Evolutionary conservation across 352 stramenopile species (phyloP).

Genomic region (Phytophthora colocasiae): DNA sequence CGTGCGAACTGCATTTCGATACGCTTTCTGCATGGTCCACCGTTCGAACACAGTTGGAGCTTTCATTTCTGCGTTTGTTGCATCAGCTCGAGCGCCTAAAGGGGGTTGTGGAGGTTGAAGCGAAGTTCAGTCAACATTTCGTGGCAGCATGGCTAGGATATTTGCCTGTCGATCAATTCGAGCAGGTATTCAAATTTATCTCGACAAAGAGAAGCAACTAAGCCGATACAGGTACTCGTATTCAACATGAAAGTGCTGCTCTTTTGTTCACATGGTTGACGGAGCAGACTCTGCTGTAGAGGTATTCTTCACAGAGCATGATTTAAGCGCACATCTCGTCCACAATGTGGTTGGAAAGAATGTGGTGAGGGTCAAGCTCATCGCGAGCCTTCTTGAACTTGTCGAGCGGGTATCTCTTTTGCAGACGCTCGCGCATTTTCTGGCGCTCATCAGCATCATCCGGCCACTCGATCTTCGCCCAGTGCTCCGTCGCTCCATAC

Average conservation of each 20-base stretch:
- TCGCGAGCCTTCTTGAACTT: slow-evolving; percentile 91
- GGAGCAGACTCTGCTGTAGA: not conserved
- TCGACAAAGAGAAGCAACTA: slow-evolving; percentile 22
- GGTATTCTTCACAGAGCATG: slow-evolving; percentile 1
- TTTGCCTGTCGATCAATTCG: slow-evolving; percentile 34
- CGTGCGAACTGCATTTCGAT: slow-evolving; percentile 21
- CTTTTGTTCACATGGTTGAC: slow-evolving; percentile 22
- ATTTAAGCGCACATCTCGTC: slow-evolving; percentile 69
- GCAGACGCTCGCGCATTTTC: slow-evolving; percentile 71
- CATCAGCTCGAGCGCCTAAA: slow-evolving; percentile 31
- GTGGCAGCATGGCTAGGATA: slow-evolving; percentile 45
- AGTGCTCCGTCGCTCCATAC: slow-evolving; percentile 94
- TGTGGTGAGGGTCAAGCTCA: slow-evolving; percentile 93
- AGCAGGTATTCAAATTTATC: slow-evolving; percentile 36
- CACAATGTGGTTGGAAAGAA: slow-evolving; percentile 92
- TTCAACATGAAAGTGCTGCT: slow-evolving; percentile 21
- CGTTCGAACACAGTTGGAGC: slow-evolving; percentile 36
- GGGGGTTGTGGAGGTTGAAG: slow-evolving; percentile 5
- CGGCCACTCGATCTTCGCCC: slow-evolving; percentile 97
- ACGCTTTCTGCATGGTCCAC: slow-evolving; percentile 4
- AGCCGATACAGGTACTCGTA: not conserved
- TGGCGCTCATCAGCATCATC: slow-evolving; percentile 52
- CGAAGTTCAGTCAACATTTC: slow-evolving; percentile 36
- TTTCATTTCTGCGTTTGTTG: slow-evolving; percentile 45
- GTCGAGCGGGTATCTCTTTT: slow-evolving; percentile 86